Conservation (phyloP, 345 rosid species). For the Iberis pinnata region DNA sequence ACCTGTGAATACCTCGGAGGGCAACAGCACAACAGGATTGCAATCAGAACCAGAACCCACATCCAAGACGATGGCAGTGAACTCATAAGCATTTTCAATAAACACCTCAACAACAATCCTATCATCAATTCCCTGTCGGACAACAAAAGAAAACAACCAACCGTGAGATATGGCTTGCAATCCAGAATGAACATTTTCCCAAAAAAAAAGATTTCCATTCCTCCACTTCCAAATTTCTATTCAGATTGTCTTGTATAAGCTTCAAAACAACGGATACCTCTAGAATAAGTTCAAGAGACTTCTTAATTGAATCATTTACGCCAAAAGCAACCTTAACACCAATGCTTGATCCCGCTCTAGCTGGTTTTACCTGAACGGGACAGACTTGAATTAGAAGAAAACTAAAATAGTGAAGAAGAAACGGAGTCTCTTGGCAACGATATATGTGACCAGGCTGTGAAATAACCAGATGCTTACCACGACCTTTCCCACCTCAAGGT, state of each 20-base stretch:
- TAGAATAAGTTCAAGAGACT: conserved; percentile 56
- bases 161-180: conserved; percentile 8
- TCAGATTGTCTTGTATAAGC: not conserved
- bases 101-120: conserved; percentile 67
- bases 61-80: conserved; percentile 87
- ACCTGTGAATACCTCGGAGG: conserved; percentile 70
- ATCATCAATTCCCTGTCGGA: conserved; percentile 71
- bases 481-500: conserved; percentile 64
- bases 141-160: conserved; percentile 9
- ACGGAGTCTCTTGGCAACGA: conserved; percentile 16
- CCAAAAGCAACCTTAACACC: conserved; percentile 95
- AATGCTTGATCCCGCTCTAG: conserved; percentile 90
- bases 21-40: conserved; percentile 72
- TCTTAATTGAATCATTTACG: conserved; percentile 60
- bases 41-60: conserved; percentile 71
- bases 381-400: conserved; percentile 17
- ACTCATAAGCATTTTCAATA: conserved; percentile 82
- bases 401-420: conserved; percentile 4
- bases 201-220: conserved; percentile 8
- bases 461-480: conserved; percentile 51
- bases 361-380: conserved; percentile 70
- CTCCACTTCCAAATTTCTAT: conserved; percentile 6
- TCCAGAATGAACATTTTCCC: conserved; percentile 5
- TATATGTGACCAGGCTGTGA: conserved; percentile 1
- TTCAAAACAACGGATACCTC: conserved; percentile 44